phyloP scores from a whole-genome alignment of 2,329 filamentous ascomycete genomes.

The Thielaviopsis euricoi region DNA sequence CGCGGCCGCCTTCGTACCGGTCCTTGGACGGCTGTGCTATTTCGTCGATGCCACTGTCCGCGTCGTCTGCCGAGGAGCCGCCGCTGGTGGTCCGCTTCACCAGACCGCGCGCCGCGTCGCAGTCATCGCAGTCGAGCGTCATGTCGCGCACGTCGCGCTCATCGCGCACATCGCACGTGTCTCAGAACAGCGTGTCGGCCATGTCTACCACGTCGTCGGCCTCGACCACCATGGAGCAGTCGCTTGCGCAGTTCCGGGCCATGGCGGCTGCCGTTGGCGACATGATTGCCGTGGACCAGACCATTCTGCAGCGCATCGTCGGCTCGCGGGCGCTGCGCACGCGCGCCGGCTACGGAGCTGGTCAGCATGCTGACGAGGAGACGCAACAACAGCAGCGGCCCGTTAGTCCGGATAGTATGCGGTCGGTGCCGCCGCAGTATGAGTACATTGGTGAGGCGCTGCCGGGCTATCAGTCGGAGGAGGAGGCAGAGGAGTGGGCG shows the following conservation, averaged over 20 bases:
- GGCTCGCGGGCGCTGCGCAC: conserved; percentile 1
- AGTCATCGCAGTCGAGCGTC: conserved; percentile 3
- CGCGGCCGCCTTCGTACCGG: conserved; percentile 6
- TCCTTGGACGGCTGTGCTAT: background rate
- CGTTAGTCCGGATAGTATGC: conserved; percentile 10
- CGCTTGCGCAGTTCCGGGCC: conserved; percentile 30
- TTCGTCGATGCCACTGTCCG: background rate
- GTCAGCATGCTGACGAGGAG: background rate
- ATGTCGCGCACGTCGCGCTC: background rate
- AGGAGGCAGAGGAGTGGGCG: conserved; percentile 3
- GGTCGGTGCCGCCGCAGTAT: conserved; percentile 10
- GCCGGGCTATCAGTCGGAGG: conserved; percentile 14
- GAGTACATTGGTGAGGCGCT: conserved; percentile 13
- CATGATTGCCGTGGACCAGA: conserved; percentile 29
- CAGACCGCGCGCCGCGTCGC: conserved; percentile 2
- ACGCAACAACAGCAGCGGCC: background rate
- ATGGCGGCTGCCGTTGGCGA: conserved; percentile 29
- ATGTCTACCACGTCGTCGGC: conserved; percentile 1
- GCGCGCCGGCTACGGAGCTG: background rate
- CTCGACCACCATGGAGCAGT: conserved; percentile 28
- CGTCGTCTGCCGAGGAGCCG: background rate
- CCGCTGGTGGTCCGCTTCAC: background rate
- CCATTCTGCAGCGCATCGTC: conserved; percentile 12
- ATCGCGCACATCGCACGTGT: background rate
- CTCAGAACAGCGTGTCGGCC: conserved; percentile 2